Base-by-base conservation (phyloP, 441 rosid species). In the Pelargonium fulgidum region DNA sequence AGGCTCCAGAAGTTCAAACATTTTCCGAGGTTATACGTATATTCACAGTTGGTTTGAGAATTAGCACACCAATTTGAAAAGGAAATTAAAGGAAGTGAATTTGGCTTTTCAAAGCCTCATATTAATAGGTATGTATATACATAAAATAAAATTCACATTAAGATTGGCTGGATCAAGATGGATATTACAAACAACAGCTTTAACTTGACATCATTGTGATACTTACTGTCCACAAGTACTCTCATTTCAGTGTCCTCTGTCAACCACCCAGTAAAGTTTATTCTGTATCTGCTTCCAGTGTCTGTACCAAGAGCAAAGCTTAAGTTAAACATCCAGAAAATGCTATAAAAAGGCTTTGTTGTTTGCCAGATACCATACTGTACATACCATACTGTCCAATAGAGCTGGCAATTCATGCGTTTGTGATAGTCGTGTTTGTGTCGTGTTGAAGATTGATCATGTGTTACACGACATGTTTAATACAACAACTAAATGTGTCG, bases 191-290 rank as follows among this genome's bases (percentile, higher is more conserved):
- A 69, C 66, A 71, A 67, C 56, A 66, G 54, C 52, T 36, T 47
- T 44, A 61, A 69, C 36, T 72, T 68, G 58, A 65, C 73, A 79
- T 68, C 76, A 80, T 70, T 72, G 76, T 69, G 67, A 52, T 2
- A 29, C 50, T 45, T 10, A 10, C 29, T 64, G 64, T 26, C 73
- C 44, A 67, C 41, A 8, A 70, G 72, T 75, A 63, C 71, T 42
- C 48, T 62, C 64, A 39, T 20, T 62, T 64, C 26, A 3, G 33
- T 47, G 9, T 13, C 77, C 72, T 64, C 64, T 70, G 19, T 6
- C 13, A 12, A 24, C 65, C 8, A 39, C 42, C 42, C 68, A 41
- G 59, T 42, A 75, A 70, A 69, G 61, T 65, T 76, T 61, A 8
- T 65, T 24, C 56, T 52, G 61, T 13, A 64, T 68, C 63, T 44